phyloP scores from a whole-genome alignment of 352 stramenopile genomes.

The Pythium biforme region DNA sequence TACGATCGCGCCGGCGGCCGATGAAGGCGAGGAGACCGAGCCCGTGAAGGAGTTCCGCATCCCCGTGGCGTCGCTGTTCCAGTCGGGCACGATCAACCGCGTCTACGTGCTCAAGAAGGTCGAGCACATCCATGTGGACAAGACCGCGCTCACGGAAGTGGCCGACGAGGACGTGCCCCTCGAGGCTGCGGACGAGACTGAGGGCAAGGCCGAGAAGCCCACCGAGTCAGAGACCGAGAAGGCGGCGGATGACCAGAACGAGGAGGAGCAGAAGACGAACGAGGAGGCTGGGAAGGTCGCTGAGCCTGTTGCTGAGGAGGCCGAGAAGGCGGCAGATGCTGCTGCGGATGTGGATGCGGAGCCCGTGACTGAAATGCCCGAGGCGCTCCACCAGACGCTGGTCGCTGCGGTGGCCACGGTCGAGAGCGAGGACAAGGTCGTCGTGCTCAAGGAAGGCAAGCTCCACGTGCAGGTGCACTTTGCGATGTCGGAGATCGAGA shows the following conservation, averaged over 20 bases:
- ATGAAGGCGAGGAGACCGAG: constrained; percentile 51
- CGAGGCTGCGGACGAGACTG: constrained; percentile 4
- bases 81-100: constrained; percentile 55
- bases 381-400: constrained; percentile 15
- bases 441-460: constrained; percentile 27
- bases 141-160: constrained; percentile 19
- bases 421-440: constrained; percentile 23
- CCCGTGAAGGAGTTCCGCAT: constrained; percentile 80
- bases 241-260: not conserved
- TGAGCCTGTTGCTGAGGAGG: constrained; percentile 23
- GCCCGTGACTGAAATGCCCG: constrained; percentile 10
- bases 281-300: constrained; percentile 22
- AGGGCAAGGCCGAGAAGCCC: constrained; percentile 4
- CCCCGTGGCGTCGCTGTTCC: constrained; percentile 70
- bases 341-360: constrained; percentile 31
- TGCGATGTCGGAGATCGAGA: constrained; percentile 70
- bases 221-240: constrained; percentile 12
- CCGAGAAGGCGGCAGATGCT: constrained; percentile 17
- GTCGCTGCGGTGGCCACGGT: constrained; percentile 11
- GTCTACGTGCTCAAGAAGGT: constrained; percentile 61
- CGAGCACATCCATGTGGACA: constrained; percentile 24
- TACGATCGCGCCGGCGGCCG: constrained; percentile 39
- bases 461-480: constrained; percentile 75
- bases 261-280: not conserved
- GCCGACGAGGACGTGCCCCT: not conserved